A percentile compares a stretch with the other conserved stretches of the same genome.
phyloP scores from a whole-genome alignment of 371 early-diverging fungal genomes.

The Zopfochytrium polystomum region DNA sequence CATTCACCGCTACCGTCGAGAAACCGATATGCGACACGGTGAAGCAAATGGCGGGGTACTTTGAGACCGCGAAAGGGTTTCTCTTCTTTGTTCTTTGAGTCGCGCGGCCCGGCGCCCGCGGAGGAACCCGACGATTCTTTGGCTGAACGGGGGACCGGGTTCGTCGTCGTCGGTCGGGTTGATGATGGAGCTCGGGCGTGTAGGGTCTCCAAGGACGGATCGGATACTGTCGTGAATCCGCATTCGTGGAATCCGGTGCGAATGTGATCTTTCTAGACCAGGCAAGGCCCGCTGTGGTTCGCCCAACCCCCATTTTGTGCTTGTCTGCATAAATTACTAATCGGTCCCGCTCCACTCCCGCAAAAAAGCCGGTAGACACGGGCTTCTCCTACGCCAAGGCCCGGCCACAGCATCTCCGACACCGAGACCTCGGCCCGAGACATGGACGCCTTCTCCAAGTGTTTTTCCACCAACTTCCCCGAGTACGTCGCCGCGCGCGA shows the following conservation, averaged over 20 bases:
- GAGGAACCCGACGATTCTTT: slow-evolving; percentile 76
- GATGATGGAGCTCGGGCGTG: slow-evolving; percentile 78
- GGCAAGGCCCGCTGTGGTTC: too few relatives aligned
- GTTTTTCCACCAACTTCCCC: slow-evolving; percentile 36
- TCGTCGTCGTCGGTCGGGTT: slow-evolving; percentile 78
- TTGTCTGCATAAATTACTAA: too few relatives aligned
- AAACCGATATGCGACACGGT: too few relatives aligned
- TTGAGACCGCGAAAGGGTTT: slow-evolving; percentile 26
- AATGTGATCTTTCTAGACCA: slow-evolving; percentile 85
- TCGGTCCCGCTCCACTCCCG: slow-evolving; percentile 23
- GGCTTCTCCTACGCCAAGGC: slow-evolving; percentile 72
- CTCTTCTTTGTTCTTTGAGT: slow-evolving; percentile 88
- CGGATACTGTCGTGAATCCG: slow-evolving; percentile 41
- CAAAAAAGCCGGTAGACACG: slow-evolving; percentile 72
- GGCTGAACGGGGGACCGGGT: slow-evolving; percentile 77
- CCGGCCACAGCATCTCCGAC: slow-evolving; percentile 46
- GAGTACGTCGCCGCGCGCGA: slow-evolving; percentile 55
- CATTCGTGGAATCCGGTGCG: slow-evolving; percentile 78
- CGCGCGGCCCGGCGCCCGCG: slow-evolving; percentile 64
- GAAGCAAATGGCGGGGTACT: slow-evolving; percentile 21
- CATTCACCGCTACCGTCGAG: too few relatives aligned
- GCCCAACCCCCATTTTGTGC: not conserved
- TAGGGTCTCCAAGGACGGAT: slow-evolving; percentile 58
- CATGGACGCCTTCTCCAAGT: slow-evolving; percentile 71
- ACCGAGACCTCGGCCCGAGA: slow-evolving; percentile 60